phyloP scores from a whole-genome alignment of 768 basidiomycete species.

The Tephrocybe sp. region DNA sequence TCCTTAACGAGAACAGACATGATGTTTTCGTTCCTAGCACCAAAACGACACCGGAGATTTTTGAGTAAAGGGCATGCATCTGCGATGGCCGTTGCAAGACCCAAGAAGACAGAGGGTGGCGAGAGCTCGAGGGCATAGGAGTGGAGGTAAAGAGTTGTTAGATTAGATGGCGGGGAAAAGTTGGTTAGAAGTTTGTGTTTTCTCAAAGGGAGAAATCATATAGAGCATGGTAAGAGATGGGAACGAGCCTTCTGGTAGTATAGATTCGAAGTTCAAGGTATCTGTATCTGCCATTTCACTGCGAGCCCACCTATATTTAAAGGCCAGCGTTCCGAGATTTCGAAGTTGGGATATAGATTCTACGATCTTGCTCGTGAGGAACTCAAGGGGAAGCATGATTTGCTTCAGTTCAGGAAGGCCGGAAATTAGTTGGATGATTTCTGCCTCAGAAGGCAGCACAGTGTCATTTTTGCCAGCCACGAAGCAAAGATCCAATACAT shows the following conservation, averaged over 20 bases:
- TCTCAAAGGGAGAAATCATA: too few species aligned
- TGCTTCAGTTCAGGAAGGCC: constrained; percentile 40
- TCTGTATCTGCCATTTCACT: constrained; percentile 45
- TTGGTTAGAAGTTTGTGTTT: too few species aligned
- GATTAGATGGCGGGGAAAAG: too few species aligned
- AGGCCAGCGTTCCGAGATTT: constrained; percentile 45
- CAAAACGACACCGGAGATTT: constrained; percentile 38
- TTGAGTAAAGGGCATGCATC: constrained; percentile 47
- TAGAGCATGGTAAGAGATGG: constrained; percentile 19
- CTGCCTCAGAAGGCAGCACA: constrained; percentile 35
- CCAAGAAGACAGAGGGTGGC: too few species aligned
- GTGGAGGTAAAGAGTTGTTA: too few species aligned
- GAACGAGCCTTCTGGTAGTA: constrained; percentile 46
- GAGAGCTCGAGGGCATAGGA: too few species aligned
- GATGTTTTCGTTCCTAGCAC: constrained; percentile 31
- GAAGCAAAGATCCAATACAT: constrained; percentile 44
- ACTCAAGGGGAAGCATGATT: constrained; percentile 50
- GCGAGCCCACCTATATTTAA: constrained; percentile 35
- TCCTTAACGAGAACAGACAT: constrained; percentile 22
- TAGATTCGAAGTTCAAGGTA: constrained; percentile 40
- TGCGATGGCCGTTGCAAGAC: too few species aligned
- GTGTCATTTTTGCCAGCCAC: too few species aligned
- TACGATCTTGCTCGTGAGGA: constrained; percentile 42
- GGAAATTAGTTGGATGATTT: background rate
- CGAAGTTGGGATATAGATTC: constrained; percentile 42